A percentile compares a stretch with the other conserved stretches of the same genome.
Conservation (phyloP, 176 grass and related monocot genomes). For the Lolium multiflorum region DNA sequence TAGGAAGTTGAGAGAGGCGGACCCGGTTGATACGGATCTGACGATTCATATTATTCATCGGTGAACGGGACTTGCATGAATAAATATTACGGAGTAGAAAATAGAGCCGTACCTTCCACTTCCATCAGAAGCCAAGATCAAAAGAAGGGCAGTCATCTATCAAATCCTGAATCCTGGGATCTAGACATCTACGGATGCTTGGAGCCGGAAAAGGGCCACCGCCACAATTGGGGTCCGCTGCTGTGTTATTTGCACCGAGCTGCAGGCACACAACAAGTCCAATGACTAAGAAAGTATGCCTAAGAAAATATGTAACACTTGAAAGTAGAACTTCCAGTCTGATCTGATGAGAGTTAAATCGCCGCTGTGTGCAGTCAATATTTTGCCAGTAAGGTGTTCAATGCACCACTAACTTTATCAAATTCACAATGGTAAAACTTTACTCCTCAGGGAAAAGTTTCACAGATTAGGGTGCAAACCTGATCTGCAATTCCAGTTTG, state of each 20-base stretch:
- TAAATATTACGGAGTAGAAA: neutral
- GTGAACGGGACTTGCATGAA: neutral
- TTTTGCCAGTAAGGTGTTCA: neutral
- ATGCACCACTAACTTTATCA: neutral
- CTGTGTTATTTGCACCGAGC: constrained; percentile 12
- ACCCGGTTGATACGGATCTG: neutral
- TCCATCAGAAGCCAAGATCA: constrained; percentile 56
- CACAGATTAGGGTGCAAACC: constrained; percentile 44
- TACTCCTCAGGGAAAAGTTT: neutral
- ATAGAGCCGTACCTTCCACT: constrained; percentile 33
- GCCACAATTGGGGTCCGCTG: neutral
- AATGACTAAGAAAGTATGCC: neutral
- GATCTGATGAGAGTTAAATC: neutral
- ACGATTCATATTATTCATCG: neutral
- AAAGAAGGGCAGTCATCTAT: constrained; percentile 58
- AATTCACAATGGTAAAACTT: neutral
- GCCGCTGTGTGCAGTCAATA: neutral
- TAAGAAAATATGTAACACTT: neutral
- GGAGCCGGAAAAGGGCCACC: neutral
- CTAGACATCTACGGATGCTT: constrained; percentile 27
- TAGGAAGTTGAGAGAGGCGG: neutral
- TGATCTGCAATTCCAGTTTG: constrained; percentile 30
- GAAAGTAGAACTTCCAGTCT: neutral
- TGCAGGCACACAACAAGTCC: constrained; percentile 38
- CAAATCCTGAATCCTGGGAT: constrained; percentile 50